Evolutionary conservation across 2,329 filamentous ascomycete genomes (phyloP).

Genomic region (Colletotrichum sp.): DNA sequence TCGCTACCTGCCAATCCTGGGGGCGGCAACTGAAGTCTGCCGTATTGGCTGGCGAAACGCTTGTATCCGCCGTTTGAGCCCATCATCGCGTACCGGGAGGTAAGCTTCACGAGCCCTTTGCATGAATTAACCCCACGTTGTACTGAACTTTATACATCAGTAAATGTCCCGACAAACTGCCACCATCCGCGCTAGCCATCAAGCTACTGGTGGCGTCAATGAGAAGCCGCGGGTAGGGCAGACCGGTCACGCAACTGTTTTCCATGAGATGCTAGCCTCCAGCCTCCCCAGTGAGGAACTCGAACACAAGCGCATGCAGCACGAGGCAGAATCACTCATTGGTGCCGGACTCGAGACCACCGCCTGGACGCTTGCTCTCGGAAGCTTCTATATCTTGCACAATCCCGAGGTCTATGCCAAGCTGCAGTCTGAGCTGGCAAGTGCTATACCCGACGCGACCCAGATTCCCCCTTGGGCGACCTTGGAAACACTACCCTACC

Average conservation of each 20-base stretch:
- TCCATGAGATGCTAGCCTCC: neutral
- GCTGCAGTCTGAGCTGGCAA: neutral
- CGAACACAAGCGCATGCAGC: neutral
- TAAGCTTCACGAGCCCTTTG: neutral
- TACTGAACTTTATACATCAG: neutral
- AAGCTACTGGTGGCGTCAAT: neutral
- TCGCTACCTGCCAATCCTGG: neutral
- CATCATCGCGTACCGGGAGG: neutral
- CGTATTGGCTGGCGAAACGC: neutral
- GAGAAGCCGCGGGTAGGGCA: neutral
- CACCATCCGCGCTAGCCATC: neutral
- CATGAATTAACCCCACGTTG: neutral
- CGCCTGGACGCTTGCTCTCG: neutral
- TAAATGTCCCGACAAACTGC: neutral
- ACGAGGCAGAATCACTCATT: neutral
- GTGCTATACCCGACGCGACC: neutral
- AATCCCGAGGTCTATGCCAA: neutral
- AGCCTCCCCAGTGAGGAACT: neutral
- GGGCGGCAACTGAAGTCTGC: neutral
- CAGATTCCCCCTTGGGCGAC: neutral
- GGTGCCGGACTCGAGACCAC: neutral
- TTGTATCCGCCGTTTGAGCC: neutral
- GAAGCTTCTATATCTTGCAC: neutral
- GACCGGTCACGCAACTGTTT: neutral
- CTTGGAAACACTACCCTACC: neutral